Evolutionary conservation across 768 basidiomycete species (phyloP).

Genomic region (Leccinum variicolor): DNA sequence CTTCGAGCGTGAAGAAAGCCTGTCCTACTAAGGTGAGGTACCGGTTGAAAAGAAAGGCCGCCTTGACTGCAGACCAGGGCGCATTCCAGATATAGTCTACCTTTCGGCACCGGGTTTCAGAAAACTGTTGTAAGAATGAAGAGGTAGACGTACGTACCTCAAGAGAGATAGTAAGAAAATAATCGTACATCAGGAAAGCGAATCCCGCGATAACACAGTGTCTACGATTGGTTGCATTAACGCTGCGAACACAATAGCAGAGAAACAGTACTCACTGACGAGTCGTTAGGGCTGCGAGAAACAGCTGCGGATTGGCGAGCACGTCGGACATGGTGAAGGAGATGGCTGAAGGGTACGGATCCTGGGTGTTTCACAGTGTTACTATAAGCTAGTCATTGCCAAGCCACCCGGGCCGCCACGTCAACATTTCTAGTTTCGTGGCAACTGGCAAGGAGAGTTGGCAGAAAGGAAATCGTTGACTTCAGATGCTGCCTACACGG

Average conservation of each 20-base stretch:
- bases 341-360: background rate
- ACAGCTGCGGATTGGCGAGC: background rate
- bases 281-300: background rate
- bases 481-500: too few species aligned
- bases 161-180: conserved; percentile 10
- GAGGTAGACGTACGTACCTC: conserved; percentile 8
- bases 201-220: background rate
- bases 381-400: too few species aligned
- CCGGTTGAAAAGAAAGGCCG: conserved; percentile 18
- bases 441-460: too few species aligned
- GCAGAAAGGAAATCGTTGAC: too few species aligned
- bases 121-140: background rate
- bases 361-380: too few species aligned
- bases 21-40: conserved; percentile 14
- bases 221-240: background rate
- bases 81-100: conserved; percentile 1
- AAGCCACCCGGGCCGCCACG: too few species aligned
- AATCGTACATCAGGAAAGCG: conserved; percentile 1
- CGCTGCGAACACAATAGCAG: background rate
- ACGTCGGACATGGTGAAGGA: background rate
- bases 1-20: conserved; percentile 4
- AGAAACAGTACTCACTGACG: background rate
- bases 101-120: background rate
- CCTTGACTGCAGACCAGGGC: conserved; percentile 6
- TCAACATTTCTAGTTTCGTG: too few species aligned